phyloP scores from a whole-genome alignment of 2,329 filamentous ascomycete genomes.

The Colletotrichum trifolii region DNA sequence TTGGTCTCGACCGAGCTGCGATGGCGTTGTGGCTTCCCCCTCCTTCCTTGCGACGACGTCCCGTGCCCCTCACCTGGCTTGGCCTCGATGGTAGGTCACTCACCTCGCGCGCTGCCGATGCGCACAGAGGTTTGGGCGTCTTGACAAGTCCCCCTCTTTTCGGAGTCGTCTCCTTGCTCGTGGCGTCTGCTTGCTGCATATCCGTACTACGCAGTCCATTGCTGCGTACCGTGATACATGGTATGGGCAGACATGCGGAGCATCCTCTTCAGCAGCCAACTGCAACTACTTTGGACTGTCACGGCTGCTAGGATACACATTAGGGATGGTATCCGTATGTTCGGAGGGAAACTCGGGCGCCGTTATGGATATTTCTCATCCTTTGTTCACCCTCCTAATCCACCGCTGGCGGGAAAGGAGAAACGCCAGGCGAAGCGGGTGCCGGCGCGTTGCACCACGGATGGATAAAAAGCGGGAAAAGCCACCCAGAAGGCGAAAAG shows the following conservation, averaged over 20 bases:
- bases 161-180: too few relatives aligned
- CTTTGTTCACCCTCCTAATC: conserved; percentile 11
- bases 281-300: too few relatives aligned
- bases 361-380: conserved; percentile 10
- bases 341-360: conserved; percentile 13
- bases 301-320: too few relatives aligned
- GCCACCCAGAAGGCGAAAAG: neutral
- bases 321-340: too few relatives aligned
- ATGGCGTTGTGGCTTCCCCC: conserved; percentile 29
- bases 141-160: too few relatives aligned
- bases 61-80: conserved; percentile 18
- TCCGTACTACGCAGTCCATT: too few relatives aligned
- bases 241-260: too few relatives aligned
- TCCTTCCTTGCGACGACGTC: conserved; percentile 1
- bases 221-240: too few relatives aligned
- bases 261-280: too few relatives aligned
- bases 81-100: neutral
- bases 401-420: conserved; percentile 5
- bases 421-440: conserved; percentile 26
- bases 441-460: conserved; percentile 22
- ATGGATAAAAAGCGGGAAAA: conserved; percentile 7
- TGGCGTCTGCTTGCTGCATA: too few relatives aligned
- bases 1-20: conserved; percentile 4
- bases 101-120: neutral
- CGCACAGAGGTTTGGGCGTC: conserved; percentile 8